Base-by-base conservation (phyloP, 2,329 filamentous ascomycete species). In the Pseudocercospora musae region DNA sequence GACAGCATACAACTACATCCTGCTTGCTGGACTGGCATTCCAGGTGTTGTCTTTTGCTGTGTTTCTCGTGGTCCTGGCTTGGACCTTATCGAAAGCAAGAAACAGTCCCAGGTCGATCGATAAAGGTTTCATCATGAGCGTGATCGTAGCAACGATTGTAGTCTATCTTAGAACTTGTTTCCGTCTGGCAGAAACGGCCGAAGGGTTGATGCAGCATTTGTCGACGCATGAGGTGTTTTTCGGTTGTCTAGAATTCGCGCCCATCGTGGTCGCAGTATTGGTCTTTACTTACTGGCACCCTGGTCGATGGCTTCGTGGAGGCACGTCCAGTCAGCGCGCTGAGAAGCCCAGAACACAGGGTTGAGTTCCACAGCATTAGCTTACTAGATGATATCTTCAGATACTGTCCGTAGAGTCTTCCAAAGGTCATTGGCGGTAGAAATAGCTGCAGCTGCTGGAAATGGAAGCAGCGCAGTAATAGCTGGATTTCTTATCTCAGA, bases 101-200 rank as follows among this genome's bases (percentile, higher is more conserved):
- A 62, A 62, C 2, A 73, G 70, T 18, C 65, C 69, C 11, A 60
- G 67, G 2, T 68, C 62, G 3, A 71, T 75, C 10, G 70, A 78
- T 48, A 74, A 69, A 13, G 58, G 68, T 0, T 85, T 85, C 62
- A 73, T 77, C 3, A 65, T 69, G 1, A 78, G 77, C 0, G 78
- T 85, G 57, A 68, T 75, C 1, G 66, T 76, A 0, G 81, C 81
- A 0, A 82, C 81, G 0, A 52, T 84, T 9, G 72, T 83, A 20
- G 75, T 85, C 1, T 84, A 82, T 64, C 65, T 85, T n/a, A 74
- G 83, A 56, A 85, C 82, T 0, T 78, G 77, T 56, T 85, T 85
- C 63, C 72, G 84, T 48, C 72, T 85, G n/a, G 80, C 81, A 1
- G 83, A 86, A 72, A 85, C 82, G 0, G 78, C 80, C 0, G 72